Conservation (phyloP, 2,329 filamentous ascomycete species). For the Claviceps lovelessii region DNA sequence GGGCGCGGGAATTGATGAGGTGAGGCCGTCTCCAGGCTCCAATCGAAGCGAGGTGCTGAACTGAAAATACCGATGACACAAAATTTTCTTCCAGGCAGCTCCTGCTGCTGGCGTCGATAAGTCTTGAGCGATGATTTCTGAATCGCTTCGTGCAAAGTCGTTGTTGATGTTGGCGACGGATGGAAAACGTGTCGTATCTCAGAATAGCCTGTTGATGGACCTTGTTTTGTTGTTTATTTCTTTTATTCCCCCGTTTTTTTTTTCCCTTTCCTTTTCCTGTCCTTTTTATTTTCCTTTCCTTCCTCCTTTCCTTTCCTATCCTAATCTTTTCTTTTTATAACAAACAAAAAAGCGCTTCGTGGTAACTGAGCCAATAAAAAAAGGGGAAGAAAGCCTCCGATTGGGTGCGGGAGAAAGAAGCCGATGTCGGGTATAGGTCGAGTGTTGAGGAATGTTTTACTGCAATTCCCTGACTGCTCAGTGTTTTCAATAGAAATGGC, state of each 20-base stretch:
- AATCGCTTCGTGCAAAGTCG: not conserved
- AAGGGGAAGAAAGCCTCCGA: not conserved
- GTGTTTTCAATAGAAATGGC: not conserved
- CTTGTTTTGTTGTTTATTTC: not conserved
- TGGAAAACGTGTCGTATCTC: constrained; percentile 1
- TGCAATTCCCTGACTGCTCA: not conserved
- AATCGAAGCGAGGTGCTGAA: not conserved
- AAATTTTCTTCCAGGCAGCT: not conserved
- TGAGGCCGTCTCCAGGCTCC: not conserved
- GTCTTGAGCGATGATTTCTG: not conserved
- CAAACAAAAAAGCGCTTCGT: not conserved
- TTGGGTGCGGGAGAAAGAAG: not conserved
- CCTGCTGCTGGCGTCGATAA: not conserved
- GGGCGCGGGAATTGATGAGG: not conserved
- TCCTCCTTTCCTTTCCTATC: not conserved
- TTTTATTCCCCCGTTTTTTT: not conserved
- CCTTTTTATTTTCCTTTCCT: no score
- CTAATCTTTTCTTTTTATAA: not conserved
- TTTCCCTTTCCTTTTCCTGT: not conserved
- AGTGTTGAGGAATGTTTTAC: not conserved
- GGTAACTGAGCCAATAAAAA: not conserved
- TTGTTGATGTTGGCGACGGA: not conserved
- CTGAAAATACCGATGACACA: not conserved
- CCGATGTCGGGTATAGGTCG: not conserved
- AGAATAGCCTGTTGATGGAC: not conserved